phyloP scores from a whole-genome alignment of 768 basidiomycete species.

The Fibroporia radiculosa region DNA sequence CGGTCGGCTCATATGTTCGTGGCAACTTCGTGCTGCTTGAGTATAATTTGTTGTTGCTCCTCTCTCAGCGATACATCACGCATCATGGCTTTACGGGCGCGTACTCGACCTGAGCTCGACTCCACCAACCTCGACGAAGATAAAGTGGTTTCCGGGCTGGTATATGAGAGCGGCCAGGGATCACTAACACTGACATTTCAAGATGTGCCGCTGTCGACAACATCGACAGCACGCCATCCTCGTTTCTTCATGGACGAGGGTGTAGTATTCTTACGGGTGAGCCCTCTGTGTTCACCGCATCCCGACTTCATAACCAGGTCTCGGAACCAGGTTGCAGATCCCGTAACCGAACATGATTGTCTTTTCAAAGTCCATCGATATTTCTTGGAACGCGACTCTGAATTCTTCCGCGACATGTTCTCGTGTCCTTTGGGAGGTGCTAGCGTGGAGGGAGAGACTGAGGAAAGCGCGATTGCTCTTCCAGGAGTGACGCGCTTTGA shows the following conservation, averaged over 20 bases:
- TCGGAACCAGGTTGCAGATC: slow-evolving; percentile 25
- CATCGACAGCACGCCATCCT: background rate
- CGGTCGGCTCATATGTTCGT: background rate
- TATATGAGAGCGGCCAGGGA: too few species aligned
- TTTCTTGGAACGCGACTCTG: slow-evolving; percentile 31
- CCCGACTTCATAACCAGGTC: slow-evolving; percentile 28
- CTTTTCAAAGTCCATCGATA: slow-evolving; percentile 35
- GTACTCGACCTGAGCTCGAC: background rate
- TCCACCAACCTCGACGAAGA: background rate
- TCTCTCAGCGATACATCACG: background rate
- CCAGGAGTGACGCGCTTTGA: slow-evolving; percentile 26
- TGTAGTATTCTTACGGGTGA: background rate
- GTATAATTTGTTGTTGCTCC: background rate
- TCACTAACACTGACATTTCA: too few species aligned
- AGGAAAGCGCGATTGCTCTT: slow-evolving; percentile 27
- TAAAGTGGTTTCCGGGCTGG: background rate
- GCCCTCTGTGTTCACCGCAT: slow-evolving; percentile 23
- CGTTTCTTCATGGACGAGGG: background rate
- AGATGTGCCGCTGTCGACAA: background rate
- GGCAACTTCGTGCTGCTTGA: background rate
- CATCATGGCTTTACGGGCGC: background rate
- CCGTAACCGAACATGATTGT: slow-evolving; percentile 12
- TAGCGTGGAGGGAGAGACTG: slow-evolving; percentile 24
- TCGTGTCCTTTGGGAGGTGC: slow-evolving; percentile 16
- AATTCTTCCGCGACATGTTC: slow-evolving; percentile 33